Base-by-base conservation (phyloP, 1,284 basidiomycete species). In the Cryptococcus sp. region DNA sequence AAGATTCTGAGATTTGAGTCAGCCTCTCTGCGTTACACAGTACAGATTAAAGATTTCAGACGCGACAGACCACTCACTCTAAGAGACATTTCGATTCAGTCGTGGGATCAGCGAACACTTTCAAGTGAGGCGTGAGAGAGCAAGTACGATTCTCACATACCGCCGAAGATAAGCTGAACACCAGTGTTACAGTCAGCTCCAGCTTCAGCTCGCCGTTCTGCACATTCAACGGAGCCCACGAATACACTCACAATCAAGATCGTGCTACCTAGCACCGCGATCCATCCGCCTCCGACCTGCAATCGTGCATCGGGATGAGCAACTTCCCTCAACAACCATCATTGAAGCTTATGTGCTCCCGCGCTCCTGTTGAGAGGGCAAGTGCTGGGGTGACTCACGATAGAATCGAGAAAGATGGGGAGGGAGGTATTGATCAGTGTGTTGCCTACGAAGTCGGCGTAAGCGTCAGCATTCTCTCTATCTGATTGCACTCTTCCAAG, bases 381-480 rank as follows among this genome's bases (percentile, higher is more conserved):
- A 3, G 25, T 25, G 25, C 30, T 13, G 30, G 30, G 8, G 13
- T 8, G 13, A 64, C 72, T 17, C 38, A 78, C 76, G 23, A 78
- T 69, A 3, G 65, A 66, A 59, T 78, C 76, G 30, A 82, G 71
- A 58, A 82, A 82, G 60, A 82, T 75, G 10, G 81, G 81, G 38
- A 82, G 67, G n/a, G 80, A 79, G 50, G 81, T 80, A 65, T 82
- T 82, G 60, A 81, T 80, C 48, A 82, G 74, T 25, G 81, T 81
- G 59, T 81, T 81, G 30, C 79, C 76, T 77, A 25, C 38, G 42
- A 20, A 5, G 22, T 5, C 3, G 49, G 10, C 5, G 35, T 67
- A 57, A 70, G 61, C 30, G 35, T 67, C 58, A 70, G 61, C 30
- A 20, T 22, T 8, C 30, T 8, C 13, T 3, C 47, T n/a, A n/a